Conservation (phyloP, 306 rosid genomes). For the Fragaria iinumae region DNA sequence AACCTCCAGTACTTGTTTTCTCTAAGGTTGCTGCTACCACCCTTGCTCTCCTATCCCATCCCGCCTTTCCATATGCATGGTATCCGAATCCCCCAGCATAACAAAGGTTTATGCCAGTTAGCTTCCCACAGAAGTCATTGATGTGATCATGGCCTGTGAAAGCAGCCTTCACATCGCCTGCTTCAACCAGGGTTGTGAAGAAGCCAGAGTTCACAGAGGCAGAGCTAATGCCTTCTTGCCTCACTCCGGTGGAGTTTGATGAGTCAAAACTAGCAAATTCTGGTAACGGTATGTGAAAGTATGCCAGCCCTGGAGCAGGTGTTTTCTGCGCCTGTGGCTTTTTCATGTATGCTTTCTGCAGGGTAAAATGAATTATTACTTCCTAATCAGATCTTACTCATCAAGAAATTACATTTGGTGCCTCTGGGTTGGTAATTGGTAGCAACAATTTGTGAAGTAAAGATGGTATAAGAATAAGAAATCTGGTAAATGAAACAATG, state of each 20-base stretch:
- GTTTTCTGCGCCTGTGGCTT: constrained; percentile 61
- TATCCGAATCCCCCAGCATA: constrained; percentile 92
- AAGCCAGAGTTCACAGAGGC: constrained; percentile 91
- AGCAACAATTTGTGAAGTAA: neutral
- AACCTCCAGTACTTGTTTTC: constrained; percentile 43
- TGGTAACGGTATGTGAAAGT: constrained; percentile 90
- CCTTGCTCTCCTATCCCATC: constrained; percentile 92
- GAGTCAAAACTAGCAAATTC: constrained; percentile 68
- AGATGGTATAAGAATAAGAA: neutral
- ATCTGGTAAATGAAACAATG: constrained; percentile 5
- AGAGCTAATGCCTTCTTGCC: constrained; percentile 72
- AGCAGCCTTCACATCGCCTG: constrained; percentile 90
- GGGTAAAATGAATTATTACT: constrained; percentile 1
- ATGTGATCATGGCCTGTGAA: constrained; percentile 87
- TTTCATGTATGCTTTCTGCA: constrained; percentile 60
- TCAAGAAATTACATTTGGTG: neutral
- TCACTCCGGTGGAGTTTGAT: constrained; percentile 70
- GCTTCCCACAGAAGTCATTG: constrained; percentile 85
- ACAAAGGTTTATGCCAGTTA: constrained; percentile 65
- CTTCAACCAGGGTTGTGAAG: constrained; percentile 76
- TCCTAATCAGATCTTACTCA: neutral
- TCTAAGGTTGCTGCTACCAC: constrained; percentile 77
- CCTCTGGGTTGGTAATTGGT: neutral
- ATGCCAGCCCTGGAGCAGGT: constrained; percentile 80
- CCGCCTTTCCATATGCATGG: constrained; percentile 94